These are phyloP conservation scores for Cyphellophora attinorum DNA, from an alignment of 2,329 filamentous ascomycete genomes.

Conservation along the genomic window DNA sequence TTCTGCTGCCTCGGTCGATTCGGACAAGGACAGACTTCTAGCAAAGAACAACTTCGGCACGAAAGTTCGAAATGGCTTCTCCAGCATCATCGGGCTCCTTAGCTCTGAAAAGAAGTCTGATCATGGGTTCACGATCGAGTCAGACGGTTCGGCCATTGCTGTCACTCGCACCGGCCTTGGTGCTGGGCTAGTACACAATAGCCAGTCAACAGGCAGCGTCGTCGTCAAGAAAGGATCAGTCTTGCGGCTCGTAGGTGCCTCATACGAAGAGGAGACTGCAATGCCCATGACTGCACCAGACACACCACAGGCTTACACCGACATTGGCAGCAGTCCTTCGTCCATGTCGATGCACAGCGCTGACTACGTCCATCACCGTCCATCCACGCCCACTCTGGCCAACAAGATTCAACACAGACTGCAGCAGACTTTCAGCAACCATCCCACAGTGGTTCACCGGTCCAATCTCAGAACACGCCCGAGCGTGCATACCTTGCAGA, in stretches of 20 bases:
- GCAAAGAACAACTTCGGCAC: not conserved
- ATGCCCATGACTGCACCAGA: no score
- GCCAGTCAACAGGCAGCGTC: slow-evolving; percentile 8
- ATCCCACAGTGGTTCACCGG: slow-evolving; percentile 15
- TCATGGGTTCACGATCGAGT: slow-evolving; percentile 1
- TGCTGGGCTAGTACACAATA: slow-evolving; percentile 4
- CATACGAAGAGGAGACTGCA: not conserved
- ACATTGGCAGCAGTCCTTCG: not conserved
- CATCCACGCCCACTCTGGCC: slow-evolving; percentile 11
- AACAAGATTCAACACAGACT: slow-evolving; percentile 10
- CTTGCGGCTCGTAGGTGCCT: not conserved
- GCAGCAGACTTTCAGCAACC: slow-evolving; percentile 8
- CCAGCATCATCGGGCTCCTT: slow-evolving; percentile 8
- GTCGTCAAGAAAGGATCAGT: slow-evolving; percentile 2
- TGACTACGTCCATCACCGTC: slow-evolving; percentile 6
- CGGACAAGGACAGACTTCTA: slow-evolving; percentile 10
- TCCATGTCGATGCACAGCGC: not conserved
- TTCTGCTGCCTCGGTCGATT: slow-evolving; percentile 12
- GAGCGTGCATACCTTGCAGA: slow-evolving; percentile 13
- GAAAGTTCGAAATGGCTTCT: slow-evolving; percentile 9
- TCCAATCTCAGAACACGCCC: slow-evolving; percentile 12
- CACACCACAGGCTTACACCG: not conserved
- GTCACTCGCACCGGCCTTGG: slow-evolving; percentile 3
- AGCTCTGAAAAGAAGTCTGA: slow-evolving; percentile 3
- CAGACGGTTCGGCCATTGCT: slow-evolving; percentile 1